A percentile compares a stretch with the other conserved stretches of the same genome.
phyloP scores from a whole-genome alignment of 805 yeast species.

The Kazachstania africana region DNA sequence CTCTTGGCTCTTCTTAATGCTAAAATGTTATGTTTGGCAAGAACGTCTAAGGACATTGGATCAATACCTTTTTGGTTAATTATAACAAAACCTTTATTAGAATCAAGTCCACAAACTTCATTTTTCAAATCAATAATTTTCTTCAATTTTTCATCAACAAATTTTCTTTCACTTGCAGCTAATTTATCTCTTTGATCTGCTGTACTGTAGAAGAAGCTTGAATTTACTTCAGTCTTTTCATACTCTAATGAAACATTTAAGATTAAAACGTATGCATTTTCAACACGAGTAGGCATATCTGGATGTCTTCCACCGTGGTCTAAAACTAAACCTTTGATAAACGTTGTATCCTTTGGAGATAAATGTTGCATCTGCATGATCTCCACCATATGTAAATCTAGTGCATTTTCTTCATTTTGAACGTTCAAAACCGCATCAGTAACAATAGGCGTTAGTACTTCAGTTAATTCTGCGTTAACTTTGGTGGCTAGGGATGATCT shows the following conservation, averaged over 20 bases:
- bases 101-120: conserved; percentile 71
- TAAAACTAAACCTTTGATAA: conserved; percentile 80
- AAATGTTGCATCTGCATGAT: conserved; percentile 97
- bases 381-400: conserved; percentile 95
- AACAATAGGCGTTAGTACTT: conserved; percentile 82
- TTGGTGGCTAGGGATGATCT: conserved; percentile 82
- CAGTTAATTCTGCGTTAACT: conserved; percentile 64
- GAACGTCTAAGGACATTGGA: conserved; percentile 90
- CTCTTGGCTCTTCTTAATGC: conserved; percentile 97
- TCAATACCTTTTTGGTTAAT: conserved; percentile 98
- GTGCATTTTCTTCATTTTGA: conserved; percentile 34
- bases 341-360: conserved; percentile 68
- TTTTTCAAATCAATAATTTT: conserved; percentile 90
- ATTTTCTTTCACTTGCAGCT: conserved; percentile 84
- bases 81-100: conserved; percentile 74
- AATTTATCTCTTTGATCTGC: conserved; percentile 95
- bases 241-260: conserved; percentile 91
- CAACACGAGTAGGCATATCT: conserved; percentile 87
- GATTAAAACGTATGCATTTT: conserved; percentile 75
- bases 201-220: conserved; percentile 84
- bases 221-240: conserved; percentile 95
- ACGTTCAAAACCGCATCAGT: conserved; percentile 91
- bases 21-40: conserved; percentile 84
- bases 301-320: conserved; percentile 99
- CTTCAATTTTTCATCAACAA: conserved; percentile 85